A percentile compares a stretch with the other conserved stretches of the same genome.
These are phyloP conservation scores for Canavalia gladiata DNA, from an alignment of 306 rosid species.

Conservation along the genomic window DNA sequence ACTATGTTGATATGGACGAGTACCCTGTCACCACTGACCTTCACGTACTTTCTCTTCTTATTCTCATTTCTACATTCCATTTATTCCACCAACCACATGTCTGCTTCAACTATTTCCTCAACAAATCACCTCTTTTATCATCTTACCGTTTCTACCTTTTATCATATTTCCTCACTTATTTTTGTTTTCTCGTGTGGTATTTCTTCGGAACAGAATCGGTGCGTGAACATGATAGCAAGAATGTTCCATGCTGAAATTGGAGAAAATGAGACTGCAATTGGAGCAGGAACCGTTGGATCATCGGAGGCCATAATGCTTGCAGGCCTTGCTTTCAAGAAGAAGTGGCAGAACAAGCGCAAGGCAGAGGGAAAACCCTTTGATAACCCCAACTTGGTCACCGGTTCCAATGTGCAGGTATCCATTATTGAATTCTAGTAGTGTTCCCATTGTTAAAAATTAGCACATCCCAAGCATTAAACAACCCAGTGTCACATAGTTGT, in stretches of 20 bases:
- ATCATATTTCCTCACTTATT: background rate
- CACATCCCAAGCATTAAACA: too few species aligned
- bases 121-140: too few species aligned
- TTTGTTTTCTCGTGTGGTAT: background rate
- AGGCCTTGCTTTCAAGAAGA: conserved; percentile 85
- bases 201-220: conserved; percentile 62
- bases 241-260: conserved; percentile 69
- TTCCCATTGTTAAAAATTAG: background rate
- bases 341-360: conserved; percentile 75
- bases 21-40: conserved; percentile 86
- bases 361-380: conserved; percentile 67
- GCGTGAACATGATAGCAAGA: conserved; percentile 82
- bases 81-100: too few species aligned
- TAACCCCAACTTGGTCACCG: conserved; percentile 81
- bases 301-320: conserved; percentile 93
- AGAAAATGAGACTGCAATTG: conserved; percentile 64
- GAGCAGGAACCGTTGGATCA: conserved; percentile 83
- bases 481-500: background rate
- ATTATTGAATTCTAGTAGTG: background rate
- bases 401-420: conserved; percentile 75
- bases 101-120: too few species aligned
- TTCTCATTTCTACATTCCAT: too few species aligned
- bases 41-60: conserved; percentile 50
- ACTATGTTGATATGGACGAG: conserved; percentile 81
- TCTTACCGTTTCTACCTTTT: too few species aligned